phyloP scores from a whole-genome alignment of 2,329 filamentous ascomycete genomes.

The Cladosporium sp. region DNA sequence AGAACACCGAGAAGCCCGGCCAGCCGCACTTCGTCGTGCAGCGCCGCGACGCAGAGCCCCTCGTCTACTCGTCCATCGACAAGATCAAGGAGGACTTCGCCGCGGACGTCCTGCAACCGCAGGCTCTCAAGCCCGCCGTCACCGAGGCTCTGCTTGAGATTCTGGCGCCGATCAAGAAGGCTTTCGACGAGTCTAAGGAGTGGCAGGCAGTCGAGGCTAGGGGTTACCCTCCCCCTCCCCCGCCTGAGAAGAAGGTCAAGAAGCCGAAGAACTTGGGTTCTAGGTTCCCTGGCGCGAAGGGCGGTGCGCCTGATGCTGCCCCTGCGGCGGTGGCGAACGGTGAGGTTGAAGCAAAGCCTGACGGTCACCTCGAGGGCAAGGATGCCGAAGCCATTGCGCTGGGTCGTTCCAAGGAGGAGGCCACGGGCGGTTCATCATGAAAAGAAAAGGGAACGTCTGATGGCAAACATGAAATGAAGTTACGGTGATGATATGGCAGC shows the following conservation, averaged over 20 bases:
- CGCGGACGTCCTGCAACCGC: conserved; percentile 65
- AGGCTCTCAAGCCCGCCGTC: conserved; percentile 81
- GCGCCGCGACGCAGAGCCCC: conserved; percentile 62
- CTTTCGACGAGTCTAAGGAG: conserved; percentile 64
- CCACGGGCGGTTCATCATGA: background rate
- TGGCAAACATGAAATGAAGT: background rate
- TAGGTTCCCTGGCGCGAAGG: conserved; percentile 51
- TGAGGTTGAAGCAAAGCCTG: conserved; percentile 40
- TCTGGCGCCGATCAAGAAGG: conserved; percentile 70
- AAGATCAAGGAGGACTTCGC: conserved; percentile 75
- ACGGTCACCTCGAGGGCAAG: conserved; percentile 42
- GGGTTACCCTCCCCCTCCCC: conserved; percentile 71
- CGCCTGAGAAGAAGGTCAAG: conserved; percentile 62
- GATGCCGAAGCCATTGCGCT: conserved; percentile 38
- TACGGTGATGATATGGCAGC: background rate
- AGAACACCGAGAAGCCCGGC: conserved; percentile 35
- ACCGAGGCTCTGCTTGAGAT: conserved; percentile 67
- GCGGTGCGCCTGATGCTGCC: conserved; percentile 19
- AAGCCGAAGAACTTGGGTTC: conserved; percentile 70
- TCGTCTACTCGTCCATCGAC: conserved; percentile 73
- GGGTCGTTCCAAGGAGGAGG: conserved; percentile 34
- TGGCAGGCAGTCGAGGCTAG: conserved; percentile 74
- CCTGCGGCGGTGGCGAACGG: conserved; percentile 13
- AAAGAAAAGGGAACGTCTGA: background rate
- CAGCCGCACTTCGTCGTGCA: conserved; percentile 61